These are phyloP conservation scores for Zizania palustris DNA, from an alignment of 202 grass and related monocot genomes.

Conservation along the genomic window DNA sequence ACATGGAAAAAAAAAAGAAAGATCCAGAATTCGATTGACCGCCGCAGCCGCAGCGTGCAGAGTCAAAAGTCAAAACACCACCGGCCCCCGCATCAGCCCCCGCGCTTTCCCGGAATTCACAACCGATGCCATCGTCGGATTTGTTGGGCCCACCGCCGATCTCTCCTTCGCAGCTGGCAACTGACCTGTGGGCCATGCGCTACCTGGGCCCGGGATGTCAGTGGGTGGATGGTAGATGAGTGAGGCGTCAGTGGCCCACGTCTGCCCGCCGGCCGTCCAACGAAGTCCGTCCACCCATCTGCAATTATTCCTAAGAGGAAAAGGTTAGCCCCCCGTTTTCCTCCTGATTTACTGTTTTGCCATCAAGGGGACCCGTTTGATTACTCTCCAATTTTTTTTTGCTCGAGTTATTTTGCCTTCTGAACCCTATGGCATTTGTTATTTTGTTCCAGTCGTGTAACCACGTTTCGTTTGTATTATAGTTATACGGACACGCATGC, in stretches of 20 bases:
- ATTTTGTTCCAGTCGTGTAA: background rate
- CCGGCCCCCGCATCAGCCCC: background rate
- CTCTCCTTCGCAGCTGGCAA: background rate
- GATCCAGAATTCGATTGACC: too few relatives aligned
- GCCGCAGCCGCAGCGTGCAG: too few relatives aligned
- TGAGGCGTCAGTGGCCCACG: background rate
- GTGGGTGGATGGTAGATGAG: background rate
- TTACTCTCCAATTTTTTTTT: background rate
- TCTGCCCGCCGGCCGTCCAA: slow-evolving; percentile 40
- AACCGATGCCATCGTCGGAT: background rate
- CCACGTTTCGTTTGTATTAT: too few relatives aligned
- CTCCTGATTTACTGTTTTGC: slow-evolving; percentile 33
- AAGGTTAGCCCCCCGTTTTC: slow-evolving; percentile 32
- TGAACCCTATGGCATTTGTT: background rate
- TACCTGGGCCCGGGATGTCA: background rate
- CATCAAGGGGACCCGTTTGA: slow-evolving; percentile 4
- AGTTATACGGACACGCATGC: too few relatives aligned
- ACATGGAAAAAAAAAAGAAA: too few relatives aligned
- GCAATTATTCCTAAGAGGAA: slow-evolving; percentile 41
- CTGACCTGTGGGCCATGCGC: background rate
- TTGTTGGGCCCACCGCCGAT: background rate
- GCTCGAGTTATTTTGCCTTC: background rate
- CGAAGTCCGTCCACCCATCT: slow-evolving; percentile 44
- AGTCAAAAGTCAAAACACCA: too few relatives aligned
- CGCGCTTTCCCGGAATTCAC: background rate